Conservation (phyloP, 176 grass and related monocot genomes). For the Panicum miliaceum region DNA sequence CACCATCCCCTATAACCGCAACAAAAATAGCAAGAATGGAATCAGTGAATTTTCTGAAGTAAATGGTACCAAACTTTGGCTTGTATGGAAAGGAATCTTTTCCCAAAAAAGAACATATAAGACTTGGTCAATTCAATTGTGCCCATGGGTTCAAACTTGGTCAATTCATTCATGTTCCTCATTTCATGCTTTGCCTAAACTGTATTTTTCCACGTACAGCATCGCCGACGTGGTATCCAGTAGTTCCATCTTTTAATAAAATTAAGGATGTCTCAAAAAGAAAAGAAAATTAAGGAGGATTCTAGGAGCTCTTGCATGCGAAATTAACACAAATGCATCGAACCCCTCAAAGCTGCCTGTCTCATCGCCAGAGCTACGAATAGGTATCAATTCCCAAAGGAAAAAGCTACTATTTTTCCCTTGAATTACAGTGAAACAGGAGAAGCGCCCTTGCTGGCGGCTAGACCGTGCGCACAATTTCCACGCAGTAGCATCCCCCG, state of each 20-base stretch:
- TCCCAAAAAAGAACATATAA: not conserved
- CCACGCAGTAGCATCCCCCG: not conserved
- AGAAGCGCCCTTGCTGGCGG: not conserved
- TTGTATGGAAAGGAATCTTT: not conserved
- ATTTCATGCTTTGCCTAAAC: not conserved
- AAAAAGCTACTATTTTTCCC: not conserved
- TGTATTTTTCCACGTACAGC: not conserved
- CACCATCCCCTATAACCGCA: conserved; percentile 49
- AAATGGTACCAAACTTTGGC: not conserved
- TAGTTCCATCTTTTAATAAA: not conserved
- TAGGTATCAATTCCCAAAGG: not conserved
- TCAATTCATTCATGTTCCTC: not conserved
- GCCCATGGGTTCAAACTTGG: not conserved
- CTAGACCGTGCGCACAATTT: not conserved
- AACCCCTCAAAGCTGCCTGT: not conserved
- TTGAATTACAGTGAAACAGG: not conserved
- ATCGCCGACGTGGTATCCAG: not conserved
- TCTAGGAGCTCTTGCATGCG: not conserved
- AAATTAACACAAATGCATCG: not conserved
- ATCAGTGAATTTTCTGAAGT: not conserved
- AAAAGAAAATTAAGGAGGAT: not conserved
- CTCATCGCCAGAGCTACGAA: not conserved
- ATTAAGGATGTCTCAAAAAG: not conserved
- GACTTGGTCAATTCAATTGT: not conserved
- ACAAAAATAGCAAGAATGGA: not conserved